These are phyloP conservation scores for Penicillium sp. DNA, from an alignment of 2,329 filamentous ascomycete genomes.

Conservation along the genomic window DNA sequence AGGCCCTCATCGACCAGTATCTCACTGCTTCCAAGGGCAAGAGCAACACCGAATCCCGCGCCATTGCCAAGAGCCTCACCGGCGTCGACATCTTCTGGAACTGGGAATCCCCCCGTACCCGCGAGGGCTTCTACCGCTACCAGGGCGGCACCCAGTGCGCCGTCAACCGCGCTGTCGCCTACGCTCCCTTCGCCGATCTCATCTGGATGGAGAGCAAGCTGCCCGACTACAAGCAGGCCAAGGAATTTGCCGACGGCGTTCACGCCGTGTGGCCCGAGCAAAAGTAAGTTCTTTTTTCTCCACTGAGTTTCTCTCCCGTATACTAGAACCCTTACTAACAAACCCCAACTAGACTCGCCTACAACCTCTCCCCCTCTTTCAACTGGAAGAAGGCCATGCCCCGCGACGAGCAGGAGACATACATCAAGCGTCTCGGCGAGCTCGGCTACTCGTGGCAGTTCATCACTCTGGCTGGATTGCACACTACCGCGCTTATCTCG, in stretches of 20 bases:
- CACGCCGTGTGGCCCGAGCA: conserved; percentile 94
- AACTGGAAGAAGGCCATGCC: conserved; percentile 99
- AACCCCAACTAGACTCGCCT: conserved; percentile 66
- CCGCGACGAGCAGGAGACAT: conserved; percentile 88
- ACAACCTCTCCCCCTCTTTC: conserved; percentile 98
- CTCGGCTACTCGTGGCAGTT: conserved; percentile 99
- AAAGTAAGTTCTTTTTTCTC: conserved; percentile 63
- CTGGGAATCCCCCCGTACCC: conserved; percentile 89
- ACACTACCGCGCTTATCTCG: conserved; percentile 90
- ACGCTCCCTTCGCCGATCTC: conserved; percentile 88
- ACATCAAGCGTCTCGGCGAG: conserved; percentile 80
- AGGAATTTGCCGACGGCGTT: conserved; percentile 89
- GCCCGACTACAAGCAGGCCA: conserved; percentile 84
- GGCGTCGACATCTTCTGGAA: conserved; percentile 85
- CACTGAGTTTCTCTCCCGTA: neutral
- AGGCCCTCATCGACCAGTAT: conserved; percentile 66
- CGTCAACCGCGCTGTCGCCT: conserved; percentile 84
- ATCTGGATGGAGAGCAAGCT: conserved; percentile 99
- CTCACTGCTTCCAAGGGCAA: conserved; percentile 70
- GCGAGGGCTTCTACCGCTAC: conserved; percentile 93
- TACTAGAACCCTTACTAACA: conserved; percentile 14
- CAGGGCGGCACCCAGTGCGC: conserved; percentile 88
- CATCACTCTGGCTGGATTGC: conserved; percentile 96
- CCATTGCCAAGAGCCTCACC: conserved; percentile 71
- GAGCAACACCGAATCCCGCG: conserved; percentile 77